A percentile compares a stretch with the other conserved stretches of the same genome.
Conservation (phyloP, 2,329 filamentous ascomycete species). For the Stylonectria norvegica region DNA sequence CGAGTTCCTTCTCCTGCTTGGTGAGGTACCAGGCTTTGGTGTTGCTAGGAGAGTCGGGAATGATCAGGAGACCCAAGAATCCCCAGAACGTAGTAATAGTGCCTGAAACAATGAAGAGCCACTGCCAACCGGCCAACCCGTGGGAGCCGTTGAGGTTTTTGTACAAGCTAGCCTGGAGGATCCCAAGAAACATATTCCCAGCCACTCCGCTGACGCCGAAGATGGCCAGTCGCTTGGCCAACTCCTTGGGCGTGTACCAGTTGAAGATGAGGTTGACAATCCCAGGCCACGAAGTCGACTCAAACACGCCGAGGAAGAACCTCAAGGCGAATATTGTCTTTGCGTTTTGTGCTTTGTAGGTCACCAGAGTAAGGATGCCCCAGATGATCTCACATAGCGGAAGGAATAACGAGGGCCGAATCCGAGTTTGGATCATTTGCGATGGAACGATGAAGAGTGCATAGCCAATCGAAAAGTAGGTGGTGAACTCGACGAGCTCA, state of each 20-base stretch:
- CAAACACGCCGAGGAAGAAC: slow-evolving; percentile 23
- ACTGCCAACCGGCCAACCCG: slow-evolving; percentile 22
- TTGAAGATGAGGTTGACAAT: slow-evolving; percentile 22
- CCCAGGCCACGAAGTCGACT: slow-evolving; percentile 23
- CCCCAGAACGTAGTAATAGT: slow-evolving; percentile 22
- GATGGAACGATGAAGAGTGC: slow-evolving; percentile 22
- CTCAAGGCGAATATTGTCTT: slow-evolving; percentile 14
- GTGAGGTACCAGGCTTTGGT: slow-evolving; percentile 18
- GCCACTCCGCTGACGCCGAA: slow-evolving; percentile 24
- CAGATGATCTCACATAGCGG: slow-evolving; percentile 21
- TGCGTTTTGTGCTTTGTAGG: slow-evolving; percentile 16
- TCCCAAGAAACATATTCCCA: slow-evolving; percentile 24
- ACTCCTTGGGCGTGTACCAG: slow-evolving; percentile 20
- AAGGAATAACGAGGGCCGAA: slow-evolving; percentile 20
- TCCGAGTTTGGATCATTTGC: slow-evolving; percentile 19
- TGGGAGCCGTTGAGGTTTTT: slow-evolving; percentile 18
- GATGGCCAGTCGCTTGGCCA: slow-evolving; percentile 21
- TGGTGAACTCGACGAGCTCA: slow-evolving; percentile 22
- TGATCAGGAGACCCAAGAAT: slow-evolving; percentile 15
- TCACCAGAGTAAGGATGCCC: slow-evolving; percentile 20
- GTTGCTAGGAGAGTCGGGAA: slow-evolving; percentile 21
- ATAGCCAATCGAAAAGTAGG: slow-evolving; percentile 24
- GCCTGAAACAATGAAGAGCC: slow-evolving; percentile 21
- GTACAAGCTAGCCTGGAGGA: slow-evolving; percentile 20
- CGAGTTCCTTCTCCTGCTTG: slow-evolving; percentile 9